These are phyloP conservation scores for Epichloe amarillans DNA, from an alignment of 2,329 filamentous ascomycete genomes.

Conservation along the genomic window DNA sequence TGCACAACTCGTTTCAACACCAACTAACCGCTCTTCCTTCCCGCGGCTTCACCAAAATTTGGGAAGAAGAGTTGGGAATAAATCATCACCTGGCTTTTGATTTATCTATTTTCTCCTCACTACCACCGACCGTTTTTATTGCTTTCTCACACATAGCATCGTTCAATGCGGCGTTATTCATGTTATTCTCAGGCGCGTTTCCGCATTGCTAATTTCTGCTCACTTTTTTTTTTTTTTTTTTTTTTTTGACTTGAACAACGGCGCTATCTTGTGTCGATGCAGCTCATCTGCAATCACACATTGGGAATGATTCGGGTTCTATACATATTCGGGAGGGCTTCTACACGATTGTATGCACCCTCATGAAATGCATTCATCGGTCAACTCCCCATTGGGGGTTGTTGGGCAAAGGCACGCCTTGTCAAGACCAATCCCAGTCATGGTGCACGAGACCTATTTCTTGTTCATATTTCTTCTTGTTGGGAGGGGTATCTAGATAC, in stretches of 20 bases:
- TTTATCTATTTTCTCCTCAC: neutral
- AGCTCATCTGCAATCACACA: neutral
- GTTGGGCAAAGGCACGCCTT: too few relatives aligned
- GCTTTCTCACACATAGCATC: neutral
- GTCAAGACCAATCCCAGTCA: neutral
- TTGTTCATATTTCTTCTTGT: neutral
- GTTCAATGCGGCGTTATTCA: neutral
- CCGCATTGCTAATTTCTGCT: neutral
- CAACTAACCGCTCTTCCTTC: neutral
- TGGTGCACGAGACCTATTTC: neutral
- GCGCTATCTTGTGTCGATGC: neutral
- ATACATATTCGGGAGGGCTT: neutral
- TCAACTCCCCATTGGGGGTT: neutral
- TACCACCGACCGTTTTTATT: neutral
- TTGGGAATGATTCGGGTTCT: neutral
- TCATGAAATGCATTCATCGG: neutral
- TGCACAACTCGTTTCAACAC: slow-evolving; percentile 1
- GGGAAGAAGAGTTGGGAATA: too few relatives aligned
- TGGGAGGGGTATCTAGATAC: neutral
- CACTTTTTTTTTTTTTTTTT: neutral
- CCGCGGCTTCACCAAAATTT: neutral
- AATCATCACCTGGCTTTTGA: neutral
- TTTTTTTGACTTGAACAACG: neutral
- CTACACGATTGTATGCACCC: slow-evolving; percentile 4
- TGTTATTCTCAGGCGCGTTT: neutral